Conservation (phyloP, 2,329 filamentous ascomycete genomes). For the Colletotrichum orchidophilum region DNA sequence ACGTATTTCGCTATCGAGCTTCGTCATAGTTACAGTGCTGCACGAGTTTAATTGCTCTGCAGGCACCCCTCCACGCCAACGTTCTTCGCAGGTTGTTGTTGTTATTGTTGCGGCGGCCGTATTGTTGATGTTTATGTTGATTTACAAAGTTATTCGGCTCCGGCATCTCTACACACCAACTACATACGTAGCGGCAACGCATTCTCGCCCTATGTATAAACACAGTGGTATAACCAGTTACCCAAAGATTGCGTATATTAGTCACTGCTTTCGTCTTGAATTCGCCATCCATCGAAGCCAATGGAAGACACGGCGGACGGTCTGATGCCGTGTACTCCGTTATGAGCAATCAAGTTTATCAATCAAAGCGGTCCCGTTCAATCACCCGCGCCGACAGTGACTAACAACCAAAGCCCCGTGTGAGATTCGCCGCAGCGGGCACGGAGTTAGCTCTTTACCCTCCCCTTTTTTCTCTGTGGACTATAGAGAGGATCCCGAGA, state of each 20-base stretch:
- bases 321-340: neutral
- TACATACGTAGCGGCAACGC: neutral
- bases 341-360: neutral
- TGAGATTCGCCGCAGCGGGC: neutral
- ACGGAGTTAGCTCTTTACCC: conserved; percentile 5
- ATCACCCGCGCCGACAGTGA: conserved; percentile 8
- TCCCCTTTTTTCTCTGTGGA: neutral
- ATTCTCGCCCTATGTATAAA: neutral
- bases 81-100: conserved; percentile 20
- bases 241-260: neutral
- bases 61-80: neutral
- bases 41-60: conserved; percentile 7
- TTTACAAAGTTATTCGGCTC: neutral
- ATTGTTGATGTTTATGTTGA: conserved; percentile 20
- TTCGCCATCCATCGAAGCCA: conserved; percentile 5
- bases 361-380: neutral
- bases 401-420: neutral
- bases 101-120: conserved; percentile 8
- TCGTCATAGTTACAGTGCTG: conserved; percentile 15
- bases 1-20: conserved; percentile 8
- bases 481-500: neutral
- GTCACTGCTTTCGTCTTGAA: neutral
- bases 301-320: neutral
- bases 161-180: neutral
- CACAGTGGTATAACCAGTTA: neutral